Conservation (phyloP, 2,329 filamentous ascomycete genomes). For the Aspergillus versicolor region DNA sequence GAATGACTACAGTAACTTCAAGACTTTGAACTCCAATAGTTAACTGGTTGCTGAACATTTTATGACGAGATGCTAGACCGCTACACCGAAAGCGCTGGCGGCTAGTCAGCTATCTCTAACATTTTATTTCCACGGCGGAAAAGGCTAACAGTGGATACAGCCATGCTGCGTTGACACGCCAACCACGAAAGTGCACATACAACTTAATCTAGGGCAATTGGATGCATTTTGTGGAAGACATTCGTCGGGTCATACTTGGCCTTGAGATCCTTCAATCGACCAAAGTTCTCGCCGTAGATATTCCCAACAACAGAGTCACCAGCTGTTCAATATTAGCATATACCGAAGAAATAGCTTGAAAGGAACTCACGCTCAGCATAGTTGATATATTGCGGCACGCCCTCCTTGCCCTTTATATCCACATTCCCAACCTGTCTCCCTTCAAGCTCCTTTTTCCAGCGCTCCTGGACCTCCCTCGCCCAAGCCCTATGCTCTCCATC, state of each 20-base stretch:
- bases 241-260: conserved; percentile 48
- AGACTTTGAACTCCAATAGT: too few relatives aligned
- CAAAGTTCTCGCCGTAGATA: conserved; percentile 48
- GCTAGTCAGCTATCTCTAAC: too few relatives aligned
- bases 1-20: too few relatives aligned
- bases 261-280: conserved; percentile 44
- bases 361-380: conserved; percentile 34
- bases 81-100: too few relatives aligned
- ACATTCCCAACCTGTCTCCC: neutral
- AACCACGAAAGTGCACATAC: too few relatives aligned
- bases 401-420: conserved; percentile 3
- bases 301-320: conserved; percentile 34
- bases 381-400: conserved; percentile 37
- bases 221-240: conserved; percentile 48
- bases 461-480: conserved; percentile 35
- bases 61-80: too few relatives aligned
- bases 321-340: conserved; percentile 23
- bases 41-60: too few relatives aligned
- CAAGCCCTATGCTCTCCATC: conserved; percentile 41
- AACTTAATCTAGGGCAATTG: conserved; percentile 20
- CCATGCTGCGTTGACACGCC: too few relatives aligned
- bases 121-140: too few relatives aligned
- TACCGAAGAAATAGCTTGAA: neutral
- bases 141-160: too few relatives aligned
- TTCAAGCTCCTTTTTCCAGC: conserved; percentile 27